Base-by-base conservation (phyloP, 345 rosid genomes). In the Turnera subulata region DNA sequence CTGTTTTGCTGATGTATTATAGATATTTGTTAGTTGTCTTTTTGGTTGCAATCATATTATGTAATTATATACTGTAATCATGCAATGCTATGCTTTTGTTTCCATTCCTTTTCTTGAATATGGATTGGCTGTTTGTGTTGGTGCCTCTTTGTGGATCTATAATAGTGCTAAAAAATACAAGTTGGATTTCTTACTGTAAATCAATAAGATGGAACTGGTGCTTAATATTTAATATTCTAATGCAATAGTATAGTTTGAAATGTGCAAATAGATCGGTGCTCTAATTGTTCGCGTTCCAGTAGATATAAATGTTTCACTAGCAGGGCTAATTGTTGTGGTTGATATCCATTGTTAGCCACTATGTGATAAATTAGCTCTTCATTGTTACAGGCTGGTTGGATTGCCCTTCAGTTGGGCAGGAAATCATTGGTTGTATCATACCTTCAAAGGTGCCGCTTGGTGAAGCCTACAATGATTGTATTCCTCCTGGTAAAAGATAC, bases 371-470 rank as follows among this genome's bases (percentile, higher is more conserved):
- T 24, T 49, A 35, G 49, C 62, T 65, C 6, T 63, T 39, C 13
- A 43, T 19, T 35, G 12, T 47, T 57, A 52, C 80, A 90, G 97
- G 97, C 73, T 94, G 99, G 99, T 66, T 94, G 58, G 96, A 84
- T 32, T 94, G 99, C 76, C 97, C 99, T 59, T 15, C 85, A 33
- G 62, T 21, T 74, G 99, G 99, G 62, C 61, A 69, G 38, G 99
- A 90, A 67, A 84, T 29, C 4, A 29, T 94, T 33, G 72, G 70
- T 61, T 69, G 66, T 60, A 64, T 94, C 12, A 69, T 94, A 71
- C 99, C 99, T 65, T 94, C 99, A 3, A 94, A 94, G 79, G 95
- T 86, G 71, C 99, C 99, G 11, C 86, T 94, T 43, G 79, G 88
- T 57, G 99, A 94, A 80, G 55, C 74, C 67, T 94, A 72, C 76